These are phyloP conservation scores for Lactarius hatsudake DNA, from an alignment of 768 basidiomycete species.

Conservation along the genomic window DNA sequence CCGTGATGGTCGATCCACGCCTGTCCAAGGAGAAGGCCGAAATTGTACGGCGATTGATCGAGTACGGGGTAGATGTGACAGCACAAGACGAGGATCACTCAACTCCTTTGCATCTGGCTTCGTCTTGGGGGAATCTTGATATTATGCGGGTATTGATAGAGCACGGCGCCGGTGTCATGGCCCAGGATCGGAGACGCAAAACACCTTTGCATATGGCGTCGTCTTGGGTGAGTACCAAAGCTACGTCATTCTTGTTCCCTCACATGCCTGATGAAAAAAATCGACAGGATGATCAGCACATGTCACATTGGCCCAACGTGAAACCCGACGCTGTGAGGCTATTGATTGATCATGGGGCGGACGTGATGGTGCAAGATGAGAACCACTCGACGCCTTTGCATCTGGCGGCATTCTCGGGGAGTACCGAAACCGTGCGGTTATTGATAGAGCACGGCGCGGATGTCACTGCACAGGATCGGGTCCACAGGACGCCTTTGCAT, in stretches of 20 bases:
- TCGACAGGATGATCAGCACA: background rate
- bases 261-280: background rate
- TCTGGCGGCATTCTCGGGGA: background rate
- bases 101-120: background rate
- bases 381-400: background rate
- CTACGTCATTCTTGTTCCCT: background rate
- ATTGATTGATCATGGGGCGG: background rate
- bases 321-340: background rate
- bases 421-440: background rate
- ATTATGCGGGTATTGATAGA: too few species aligned
- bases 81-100: background rate
- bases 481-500: background rate
- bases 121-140: background rate
- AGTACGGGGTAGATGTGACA: background rate
- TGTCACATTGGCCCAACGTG: too few species aligned
- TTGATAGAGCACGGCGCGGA: background rate
- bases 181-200: background rate
- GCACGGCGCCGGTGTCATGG: background rate
- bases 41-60: background rate
- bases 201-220: background rate
- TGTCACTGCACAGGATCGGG: background rate
- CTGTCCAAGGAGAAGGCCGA: slow-evolving; percentile 49
- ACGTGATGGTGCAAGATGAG: background rate
- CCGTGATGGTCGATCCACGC: too few species aligned
- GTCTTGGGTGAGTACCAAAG: background rate